Evolutionary conservation across 2,329 filamentous ascomycete species (phyloP).

Genomic region (Orbilia ellipsospora): DNA sequence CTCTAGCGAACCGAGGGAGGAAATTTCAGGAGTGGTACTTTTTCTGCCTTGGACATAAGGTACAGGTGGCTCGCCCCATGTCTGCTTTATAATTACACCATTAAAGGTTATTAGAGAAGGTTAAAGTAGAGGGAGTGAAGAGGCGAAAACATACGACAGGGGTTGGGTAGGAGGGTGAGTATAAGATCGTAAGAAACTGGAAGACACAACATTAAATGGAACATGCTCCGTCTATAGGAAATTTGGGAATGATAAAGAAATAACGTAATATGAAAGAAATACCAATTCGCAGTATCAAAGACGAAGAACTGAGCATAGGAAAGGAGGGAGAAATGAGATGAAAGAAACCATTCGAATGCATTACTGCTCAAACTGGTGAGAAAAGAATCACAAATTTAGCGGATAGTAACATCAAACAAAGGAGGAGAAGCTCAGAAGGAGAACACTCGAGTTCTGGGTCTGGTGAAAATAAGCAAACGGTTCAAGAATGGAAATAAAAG

Average conservation of each 20-base stretch:
- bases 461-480: slow-evolving; percentile 22
- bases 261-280: neutral
- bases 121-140: slow-evolving; percentile 11
- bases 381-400: slow-evolving; percentile 14
- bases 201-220: slow-evolving; percentile 5
- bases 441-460: slow-evolving; percentile 27
- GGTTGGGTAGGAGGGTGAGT: neutral
- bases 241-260: slow-evolving; percentile 15
- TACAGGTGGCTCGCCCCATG: slow-evolving; percentile 12
- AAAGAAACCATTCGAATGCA: slow-evolving; percentile 24
- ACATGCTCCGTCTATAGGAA: slow-evolving; percentile 49
- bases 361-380: slow-evolving; percentile 41
- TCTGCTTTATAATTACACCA: slow-evolving; percentile 35
- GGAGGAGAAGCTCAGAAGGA: neutral
- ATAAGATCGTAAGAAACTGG: slow-evolving; percentile 16
- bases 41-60: slow-evolving; percentile 8
- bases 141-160: neutral
- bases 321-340: neutral
- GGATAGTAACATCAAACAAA: slow-evolving; percentile 22
- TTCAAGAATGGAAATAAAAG: slow-evolving; percentile 28
- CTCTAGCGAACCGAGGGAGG: neutral
- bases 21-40: slow-evolving; percentile 8
- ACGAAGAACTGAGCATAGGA: slow-evolving; percentile 19
- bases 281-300: slow-evolving; percentile 37
- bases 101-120: slow-evolving; percentile 50